phyloP scores from a whole-genome alignment of 768 basidiomycete species.

The Amanita exitialis region DNA sequence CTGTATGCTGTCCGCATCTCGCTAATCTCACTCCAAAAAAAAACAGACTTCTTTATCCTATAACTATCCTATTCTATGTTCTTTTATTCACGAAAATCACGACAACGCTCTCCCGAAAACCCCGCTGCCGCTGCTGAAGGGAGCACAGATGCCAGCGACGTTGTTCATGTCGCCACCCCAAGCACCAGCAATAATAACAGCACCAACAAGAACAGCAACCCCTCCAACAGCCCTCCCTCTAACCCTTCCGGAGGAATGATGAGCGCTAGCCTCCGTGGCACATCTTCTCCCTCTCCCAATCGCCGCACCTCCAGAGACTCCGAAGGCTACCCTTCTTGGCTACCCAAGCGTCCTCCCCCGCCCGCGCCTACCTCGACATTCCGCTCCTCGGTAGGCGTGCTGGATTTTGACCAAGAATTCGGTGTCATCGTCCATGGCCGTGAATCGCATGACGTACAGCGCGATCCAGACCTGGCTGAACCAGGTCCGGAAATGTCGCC shows the following conservation, averaged over 20 bases:
- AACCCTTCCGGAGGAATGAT: slow-evolving; percentile 11
- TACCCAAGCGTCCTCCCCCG: slow-evolving; percentile 67
- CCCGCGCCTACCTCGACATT: slow-evolving; percentile 68
- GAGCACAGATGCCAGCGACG: too few species aligned
- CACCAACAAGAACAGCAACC: slow-evolving; percentile 7
- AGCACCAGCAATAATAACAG: slow-evolving; percentile 14
- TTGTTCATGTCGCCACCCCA: slow-evolving; percentile 16
- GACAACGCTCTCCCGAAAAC: slow-evolving; percentile 22
- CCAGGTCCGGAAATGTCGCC: slow-evolving; percentile 13
- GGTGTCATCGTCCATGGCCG: not conserved
- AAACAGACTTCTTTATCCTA: slow-evolving; percentile 13
- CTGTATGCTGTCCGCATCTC: slow-evolving; percentile 1
- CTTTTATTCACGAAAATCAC: slow-evolving; percentile 27
- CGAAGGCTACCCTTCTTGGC: slow-evolving; percentile 80
- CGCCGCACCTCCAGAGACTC: slow-evolving; percentile 31
- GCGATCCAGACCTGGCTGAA: slow-evolving; percentile 8
- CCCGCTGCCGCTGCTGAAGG: slow-evolving; percentile 4
- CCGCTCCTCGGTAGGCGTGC: slow-evolving; percentile 41
- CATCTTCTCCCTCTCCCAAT: slow-evolving; percentile 20
- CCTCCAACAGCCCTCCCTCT: slow-evolving; percentile 5
- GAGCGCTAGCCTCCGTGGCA: slow-evolving; percentile 3
- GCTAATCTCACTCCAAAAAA: slow-evolving; percentile 1
- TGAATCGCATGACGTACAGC: slow-evolving; percentile 13
- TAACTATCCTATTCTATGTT: slow-evolving; percentile 13
- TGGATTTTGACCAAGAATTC: slow-evolving; percentile 8